A percentile compares a stretch with the other conserved stretches of the same genome.
Conservation (phyloP, 75 land plant species). For the Chamaecyparis obtusa region DNA sequence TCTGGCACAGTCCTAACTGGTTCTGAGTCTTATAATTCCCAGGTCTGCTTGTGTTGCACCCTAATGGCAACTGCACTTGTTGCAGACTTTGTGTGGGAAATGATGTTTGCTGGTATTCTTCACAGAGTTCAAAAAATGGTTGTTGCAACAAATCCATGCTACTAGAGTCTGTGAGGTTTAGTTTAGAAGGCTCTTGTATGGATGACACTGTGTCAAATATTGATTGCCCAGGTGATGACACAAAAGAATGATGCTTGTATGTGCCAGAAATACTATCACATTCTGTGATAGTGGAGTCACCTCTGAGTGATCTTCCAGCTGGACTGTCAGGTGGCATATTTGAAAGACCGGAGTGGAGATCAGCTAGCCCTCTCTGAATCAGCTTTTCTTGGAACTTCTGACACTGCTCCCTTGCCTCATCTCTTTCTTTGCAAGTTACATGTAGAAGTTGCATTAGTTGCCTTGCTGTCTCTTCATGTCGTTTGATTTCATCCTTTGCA, state of each 20-base stretch:
- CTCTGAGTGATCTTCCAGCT: slow-evolving; percentile 14
- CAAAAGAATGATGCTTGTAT: slow-evolving; percentile 19
- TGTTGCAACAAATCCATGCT: slow-evolving; percentile 12
- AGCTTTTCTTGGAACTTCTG: slow-evolving; percentile 50
- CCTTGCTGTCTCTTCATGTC: slow-evolving; percentile 42
- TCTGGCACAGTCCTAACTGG: slow-evolving; percentile 6
- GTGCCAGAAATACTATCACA: slow-evolving; percentile 46
- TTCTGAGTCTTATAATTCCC: slow-evolving; percentile 5
- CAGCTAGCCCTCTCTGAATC: slow-evolving; percentile 15
- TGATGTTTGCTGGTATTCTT: slow-evolving; percentile 13
- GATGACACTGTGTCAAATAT: slow-evolving; percentile 43
- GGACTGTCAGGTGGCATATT: slow-evolving; percentile 24
- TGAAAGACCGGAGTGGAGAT: slow-evolving; percentile 1
- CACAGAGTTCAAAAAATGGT: slow-evolving; percentile 1
- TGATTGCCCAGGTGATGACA: slow-evolving; percentile 44
- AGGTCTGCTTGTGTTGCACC: slow-evolving; percentile 11
- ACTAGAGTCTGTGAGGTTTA: slow-evolving; percentile 26
- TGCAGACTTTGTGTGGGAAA: neutral
- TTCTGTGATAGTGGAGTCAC: slow-evolving; percentile 42
- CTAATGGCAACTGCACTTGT: slow-evolving; percentile 1
- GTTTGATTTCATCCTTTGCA: slow-evolving; percentile 41
- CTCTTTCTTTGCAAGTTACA: slow-evolving; percentile 50
- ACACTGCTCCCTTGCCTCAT: slow-evolving; percentile 65
- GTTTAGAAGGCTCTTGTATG: slow-evolving; percentile 32
- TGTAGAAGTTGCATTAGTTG: slow-evolving; percentile 48